Conservation (phyloP, 176 grass and related monocot genomes). For the Oryza meyeriana region DNA sequence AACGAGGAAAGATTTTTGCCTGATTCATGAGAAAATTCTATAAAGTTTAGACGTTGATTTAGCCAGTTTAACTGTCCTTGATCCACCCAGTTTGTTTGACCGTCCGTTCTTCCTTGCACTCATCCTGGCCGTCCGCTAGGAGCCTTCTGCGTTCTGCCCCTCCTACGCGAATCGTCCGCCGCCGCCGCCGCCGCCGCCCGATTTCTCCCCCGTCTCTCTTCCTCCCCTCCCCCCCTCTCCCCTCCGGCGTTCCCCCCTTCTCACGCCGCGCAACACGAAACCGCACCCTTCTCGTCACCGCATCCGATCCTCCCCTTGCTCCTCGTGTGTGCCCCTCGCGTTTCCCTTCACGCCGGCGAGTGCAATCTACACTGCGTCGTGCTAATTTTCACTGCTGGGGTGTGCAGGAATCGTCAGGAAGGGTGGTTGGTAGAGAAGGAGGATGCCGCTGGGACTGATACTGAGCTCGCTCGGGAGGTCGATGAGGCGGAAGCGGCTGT, state of each 20-base stretch:
- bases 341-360: not conserved
- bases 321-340: not conserved
- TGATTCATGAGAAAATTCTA: not conserved
- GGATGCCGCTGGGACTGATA: constrained; percentile 86
- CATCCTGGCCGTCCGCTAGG: not conserved
- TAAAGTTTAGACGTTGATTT: not conserved
- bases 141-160: not conserved
- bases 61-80: not conserved
- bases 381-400: not conserved
- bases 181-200: not conserved
- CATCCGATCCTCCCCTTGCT: not conserved
- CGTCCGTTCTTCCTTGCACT: not conserved
- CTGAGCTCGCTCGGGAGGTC: constrained; percentile 60
- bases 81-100: not conserved
- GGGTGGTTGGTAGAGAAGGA: not conserved
- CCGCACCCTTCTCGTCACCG: not conserved
- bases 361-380: not conserved
- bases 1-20: no score
- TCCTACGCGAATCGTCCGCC: not conserved
- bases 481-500: constrained; percentile 74
- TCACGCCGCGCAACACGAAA: constrained; percentile 1
- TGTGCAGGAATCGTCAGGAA: not conserved
- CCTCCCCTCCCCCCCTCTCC: no score
- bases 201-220: not conserved
- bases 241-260: not conserved